Percentiles rank a stretch among this genome's conserved stretches.
These are phyloP conservation scores for Cystobasidium tubakii DNA, from an alignment of 768 basidiomycete species.

Conservation along the genomic window DNA sequence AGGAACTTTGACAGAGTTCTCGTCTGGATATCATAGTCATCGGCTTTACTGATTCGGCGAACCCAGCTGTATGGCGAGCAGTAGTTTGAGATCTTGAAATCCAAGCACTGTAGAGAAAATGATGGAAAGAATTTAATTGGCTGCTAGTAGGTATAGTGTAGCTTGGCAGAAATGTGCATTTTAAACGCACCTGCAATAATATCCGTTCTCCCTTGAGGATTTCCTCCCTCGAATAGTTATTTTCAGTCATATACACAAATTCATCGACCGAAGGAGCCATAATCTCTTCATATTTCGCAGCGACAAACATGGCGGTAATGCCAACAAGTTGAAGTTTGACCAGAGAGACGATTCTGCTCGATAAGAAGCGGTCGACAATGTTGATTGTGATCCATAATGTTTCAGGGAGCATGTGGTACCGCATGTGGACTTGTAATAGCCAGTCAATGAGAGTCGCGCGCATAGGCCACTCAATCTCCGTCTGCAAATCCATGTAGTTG, in stretches of 20 bases:
- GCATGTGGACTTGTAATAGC: slow-evolving; percentile 92
- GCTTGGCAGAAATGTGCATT: too few species aligned
- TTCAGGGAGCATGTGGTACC: slow-evolving; percentile 98
- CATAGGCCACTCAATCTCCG: slow-evolving; percentile 76
- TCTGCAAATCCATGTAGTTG: slow-evolving; percentile 88
- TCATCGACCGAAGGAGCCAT: slow-evolving; percentile 95
- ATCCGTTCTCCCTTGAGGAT: slow-evolving; percentile 97
- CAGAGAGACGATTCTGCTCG: slow-evolving; percentile 75
- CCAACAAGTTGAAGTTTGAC: slow-evolving; percentile 93
- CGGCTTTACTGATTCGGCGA: slow-evolving; percentile 94
- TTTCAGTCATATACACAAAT: slow-evolving; percentile 96
- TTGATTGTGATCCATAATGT: slow-evolving; percentile 99
- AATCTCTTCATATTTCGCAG: slow-evolving; percentile 98
- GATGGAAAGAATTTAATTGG: too few species aligned
- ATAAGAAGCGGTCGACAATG: slow-evolving; percentile 85
- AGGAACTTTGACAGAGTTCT: slow-evolving; percentile 95
- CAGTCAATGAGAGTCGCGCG: slow-evolving; percentile 95
- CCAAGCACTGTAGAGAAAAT: slow-evolving; percentile 59
- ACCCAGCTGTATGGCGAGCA: slow-evolving; percentile 99
- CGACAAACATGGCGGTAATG: slow-evolving; percentile 97
- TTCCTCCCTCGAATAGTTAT: slow-evolving; percentile 86
- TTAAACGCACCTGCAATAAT: slow-evolving; percentile 65
- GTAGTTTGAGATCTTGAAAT: slow-evolving; percentile 92
- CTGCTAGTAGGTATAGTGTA: too few species aligned
- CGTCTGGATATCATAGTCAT: slow-evolving; percentile 97